These are phyloP conservation scores for Logfia minima DNA, from an alignment of 129 eudicot genomes.

Conservation along the genomic window DNA sequence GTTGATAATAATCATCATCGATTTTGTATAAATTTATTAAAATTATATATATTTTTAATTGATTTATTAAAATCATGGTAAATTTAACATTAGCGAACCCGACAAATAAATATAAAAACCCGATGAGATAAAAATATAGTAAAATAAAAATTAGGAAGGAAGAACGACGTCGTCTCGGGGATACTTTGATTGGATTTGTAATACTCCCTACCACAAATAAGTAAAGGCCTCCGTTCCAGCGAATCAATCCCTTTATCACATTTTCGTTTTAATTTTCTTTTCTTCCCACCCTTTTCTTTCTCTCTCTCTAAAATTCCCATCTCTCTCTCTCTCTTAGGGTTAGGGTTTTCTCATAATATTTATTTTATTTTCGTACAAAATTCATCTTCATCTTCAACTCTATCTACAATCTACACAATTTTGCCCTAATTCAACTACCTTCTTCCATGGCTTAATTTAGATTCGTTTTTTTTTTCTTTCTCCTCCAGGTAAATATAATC, in stretches of 20 bases:
- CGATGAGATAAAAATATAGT: too few relatives aligned
- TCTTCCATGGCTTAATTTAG: conserved; percentile 47
- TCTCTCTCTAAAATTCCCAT: conserved; percentile 5
- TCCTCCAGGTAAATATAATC: conserved; percentile 30
- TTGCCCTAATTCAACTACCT: conserved; percentile 31
- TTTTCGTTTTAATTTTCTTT: conserved; percentile 13
- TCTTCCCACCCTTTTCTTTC: conserved; percentile 29
- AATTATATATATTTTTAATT: too few relatives aligned
- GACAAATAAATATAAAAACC: too few relatives aligned
- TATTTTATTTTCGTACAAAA: not conserved
- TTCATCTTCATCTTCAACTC: conserved; percentile 9
- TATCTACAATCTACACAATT: conserved; percentile 18
- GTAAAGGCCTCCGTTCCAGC: conserved; percentile 32
- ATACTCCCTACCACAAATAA: conserved; percentile 35
- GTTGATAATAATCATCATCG: too few relatives aligned
- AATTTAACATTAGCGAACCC: too few relatives aligned
- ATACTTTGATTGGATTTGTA: conserved; percentile 30
- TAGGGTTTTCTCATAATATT: conserved; percentile 43
- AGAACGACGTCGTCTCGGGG: conserved; percentile 31
- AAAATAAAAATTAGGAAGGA: too few relatives aligned
- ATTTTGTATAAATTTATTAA: too few relatives aligned
- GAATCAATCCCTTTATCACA: not conserved
- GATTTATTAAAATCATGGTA: too few relatives aligned
- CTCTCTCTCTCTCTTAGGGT: conserved; percentile 54
- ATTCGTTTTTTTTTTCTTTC: conserved; percentile 1